Evolutionary conservation across 345 rosid species (phyloP).

Genomic region (Mallotus nudiflorus): DNA sequence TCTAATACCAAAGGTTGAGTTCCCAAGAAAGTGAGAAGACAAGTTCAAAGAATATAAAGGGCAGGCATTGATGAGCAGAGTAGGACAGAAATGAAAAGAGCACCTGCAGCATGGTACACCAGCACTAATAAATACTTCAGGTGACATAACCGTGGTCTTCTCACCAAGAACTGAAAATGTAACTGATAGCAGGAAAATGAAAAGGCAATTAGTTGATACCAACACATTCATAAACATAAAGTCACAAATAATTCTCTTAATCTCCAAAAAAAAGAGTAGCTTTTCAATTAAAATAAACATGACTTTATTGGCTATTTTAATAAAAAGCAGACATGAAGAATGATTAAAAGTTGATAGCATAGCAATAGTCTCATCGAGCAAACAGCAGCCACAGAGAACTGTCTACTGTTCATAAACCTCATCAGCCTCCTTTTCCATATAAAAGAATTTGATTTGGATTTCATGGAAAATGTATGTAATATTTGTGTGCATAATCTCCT

Average conservation of each 20-base stretch:
- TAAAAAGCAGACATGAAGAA: background rate
- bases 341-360: background rate
- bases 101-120: conserved; percentile 99
- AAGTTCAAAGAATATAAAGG: conserved; percentile 1
- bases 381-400: background rate
- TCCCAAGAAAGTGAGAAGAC: background rate
- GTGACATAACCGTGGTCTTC: conserved; percentile 97
- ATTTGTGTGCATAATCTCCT: no score
- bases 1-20: conserved; percentile 1
- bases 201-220: conserved; percentile 5
- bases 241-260: conserved; percentile 1
- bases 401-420: no score
- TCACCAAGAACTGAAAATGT: conserved; percentile 88
- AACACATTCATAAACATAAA: conserved; percentile 12
- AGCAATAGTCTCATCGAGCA: background rate
- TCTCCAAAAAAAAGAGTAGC: background rate
- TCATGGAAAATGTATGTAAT: no score
- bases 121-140: conserved; percentile 84
- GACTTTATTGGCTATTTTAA: background rate
- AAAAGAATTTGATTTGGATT: no score
- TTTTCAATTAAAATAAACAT: conserved; percentile 14
- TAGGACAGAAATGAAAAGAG: conserved; percentile 27
- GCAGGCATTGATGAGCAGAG: conserved; percentile 16
- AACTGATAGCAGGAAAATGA: conserved; percentile 46
- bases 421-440: no score